These are phyloP conservation scores for Trametes gibbosa DNA, from an alignment of 768 basidiomycete species.

Conservation along the genomic window DNA sequence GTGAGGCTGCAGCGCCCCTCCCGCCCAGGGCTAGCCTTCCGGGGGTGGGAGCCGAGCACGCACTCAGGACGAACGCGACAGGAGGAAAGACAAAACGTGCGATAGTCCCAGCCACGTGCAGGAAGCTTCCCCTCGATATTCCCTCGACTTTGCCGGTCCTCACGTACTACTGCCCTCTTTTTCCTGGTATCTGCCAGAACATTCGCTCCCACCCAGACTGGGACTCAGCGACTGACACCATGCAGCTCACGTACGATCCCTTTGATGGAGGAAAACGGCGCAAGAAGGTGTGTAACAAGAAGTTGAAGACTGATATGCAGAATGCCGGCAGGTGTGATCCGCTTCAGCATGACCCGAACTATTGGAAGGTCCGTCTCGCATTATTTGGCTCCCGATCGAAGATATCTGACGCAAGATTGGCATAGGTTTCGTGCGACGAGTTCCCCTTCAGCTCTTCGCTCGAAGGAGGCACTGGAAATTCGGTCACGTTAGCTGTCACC, in stretches of 20 bases:
- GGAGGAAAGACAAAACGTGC: not conserved
- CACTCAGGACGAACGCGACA: not conserved
- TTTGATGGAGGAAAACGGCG: not conserved
- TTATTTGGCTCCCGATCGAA: not conserved
- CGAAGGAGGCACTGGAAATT: conserved; percentile 2
- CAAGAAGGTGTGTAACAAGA: not conserved
- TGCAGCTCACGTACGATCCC: conserved; percentile 2
- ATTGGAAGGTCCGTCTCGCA: not conserved
- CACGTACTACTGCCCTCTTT: conserved; percentile 1
- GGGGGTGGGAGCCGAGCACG: not conserved
- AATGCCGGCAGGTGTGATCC: not conserved
- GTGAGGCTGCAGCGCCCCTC: not conserved
- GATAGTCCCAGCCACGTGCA: not conserved
- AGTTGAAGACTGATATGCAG: not conserved
- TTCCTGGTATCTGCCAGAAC: conserved; percentile 6
- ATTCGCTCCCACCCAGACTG: not conserved
- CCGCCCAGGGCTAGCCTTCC: not conserved
- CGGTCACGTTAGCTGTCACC: not conserved
- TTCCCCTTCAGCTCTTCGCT: conserved; percentile 3
- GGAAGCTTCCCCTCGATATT: not conserved
- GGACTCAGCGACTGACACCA: not conserved
- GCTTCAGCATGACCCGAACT: not conserved
- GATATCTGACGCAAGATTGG: too few species aligned
- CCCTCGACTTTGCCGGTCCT: not conserved
- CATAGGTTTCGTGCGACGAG: conserved; percentile 7